These are phyloP conservation scores for Hammondia hammondi DNA, from an alignment of 169 alveolate species.

Conservation along the genomic window DNA sequence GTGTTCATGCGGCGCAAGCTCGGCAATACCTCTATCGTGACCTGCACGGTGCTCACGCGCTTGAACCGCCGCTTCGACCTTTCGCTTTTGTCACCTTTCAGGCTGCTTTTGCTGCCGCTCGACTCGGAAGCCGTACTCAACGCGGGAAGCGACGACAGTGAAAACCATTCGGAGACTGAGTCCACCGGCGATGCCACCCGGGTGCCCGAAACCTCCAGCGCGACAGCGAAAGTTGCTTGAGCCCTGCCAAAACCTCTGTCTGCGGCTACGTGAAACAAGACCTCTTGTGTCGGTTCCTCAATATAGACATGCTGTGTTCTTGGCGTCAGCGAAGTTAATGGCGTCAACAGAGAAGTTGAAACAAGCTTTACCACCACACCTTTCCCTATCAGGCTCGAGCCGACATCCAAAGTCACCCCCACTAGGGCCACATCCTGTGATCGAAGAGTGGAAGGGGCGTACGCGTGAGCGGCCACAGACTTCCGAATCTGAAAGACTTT, in stretches of 20 bases:
- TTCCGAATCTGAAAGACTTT: neutral
- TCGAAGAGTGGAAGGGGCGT: neutral
- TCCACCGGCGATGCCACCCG: neutral
- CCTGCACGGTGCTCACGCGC: neutral
- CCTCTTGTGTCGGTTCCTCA: neutral
- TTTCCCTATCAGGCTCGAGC: slow-evolving; percentile 3
- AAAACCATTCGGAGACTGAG: neutral
- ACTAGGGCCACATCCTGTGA: neutral
- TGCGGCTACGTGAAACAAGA: neutral
- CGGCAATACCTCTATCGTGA: neutral
- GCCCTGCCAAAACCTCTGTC: slow-evolving; percentile 5
- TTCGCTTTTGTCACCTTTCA: too few species aligned
- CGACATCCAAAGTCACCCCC: neutral
- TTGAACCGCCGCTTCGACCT: neutral
- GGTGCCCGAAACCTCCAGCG: neutral
- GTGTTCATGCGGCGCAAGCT: neutral
- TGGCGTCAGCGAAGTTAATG: neutral
- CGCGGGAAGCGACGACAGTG: neutral
- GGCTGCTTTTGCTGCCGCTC: neutral
- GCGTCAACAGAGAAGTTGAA: slow-evolving; percentile 1
- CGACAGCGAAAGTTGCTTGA: neutral
- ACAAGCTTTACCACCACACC: neutral
- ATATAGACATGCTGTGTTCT: neutral
- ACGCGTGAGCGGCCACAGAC: slow-evolving; percentile 6
- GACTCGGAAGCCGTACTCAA: neutral